phyloP scores from a whole-genome alignment of 2,329 filamentous ascomycete species.

The Fusarium liriodendri region DNA sequence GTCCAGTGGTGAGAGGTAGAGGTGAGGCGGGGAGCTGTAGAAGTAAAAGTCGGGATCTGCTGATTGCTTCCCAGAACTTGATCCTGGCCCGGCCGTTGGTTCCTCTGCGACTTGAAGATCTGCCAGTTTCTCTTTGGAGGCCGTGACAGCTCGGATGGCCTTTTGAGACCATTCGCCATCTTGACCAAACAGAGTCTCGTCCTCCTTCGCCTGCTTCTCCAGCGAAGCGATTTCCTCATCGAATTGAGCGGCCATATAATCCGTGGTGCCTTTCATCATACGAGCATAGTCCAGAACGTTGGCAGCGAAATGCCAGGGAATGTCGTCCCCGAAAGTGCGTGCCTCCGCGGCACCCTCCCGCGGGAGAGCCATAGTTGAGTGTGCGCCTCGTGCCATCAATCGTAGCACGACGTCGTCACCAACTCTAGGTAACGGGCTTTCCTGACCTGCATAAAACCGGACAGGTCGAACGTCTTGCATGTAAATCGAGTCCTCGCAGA shows the following conservation, averaged over 20 bases:
- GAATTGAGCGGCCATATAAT: constrained; percentile 87
- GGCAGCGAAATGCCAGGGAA: constrained; percentile 95
- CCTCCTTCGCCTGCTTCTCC: constrained; percentile 82
- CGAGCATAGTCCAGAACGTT: constrained; percentile 95
- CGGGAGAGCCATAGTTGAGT: constrained; percentile 88
- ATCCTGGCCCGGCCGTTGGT: constrained; percentile 25
- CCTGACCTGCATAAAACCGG: constrained; percentile 90
- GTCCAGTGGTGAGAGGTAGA: constrained; percentile 90
- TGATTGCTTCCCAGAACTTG: constrained; percentile 35
- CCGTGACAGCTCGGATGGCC: constrained; percentile 79
- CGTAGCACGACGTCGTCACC: constrained; percentile 91
- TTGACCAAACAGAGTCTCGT: constrained; percentile 90
- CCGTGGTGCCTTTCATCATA: constrained; percentile 92
- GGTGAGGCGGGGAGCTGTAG: constrained; percentile 87
- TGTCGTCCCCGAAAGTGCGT: constrained; percentile 75
- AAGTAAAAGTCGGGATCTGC: constrained; percentile 77
- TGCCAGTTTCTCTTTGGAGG: constrained; percentile 79
- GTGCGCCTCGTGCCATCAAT: constrained; percentile 82
- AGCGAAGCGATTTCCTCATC: constrained; percentile 83
- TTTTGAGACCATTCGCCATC: constrained; percentile 93
- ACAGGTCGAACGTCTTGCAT: constrained; percentile 90
- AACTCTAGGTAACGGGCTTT: constrained; percentile 81
- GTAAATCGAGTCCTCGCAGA: constrained; percentile 95
- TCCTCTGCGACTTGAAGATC: constrained; percentile 51
- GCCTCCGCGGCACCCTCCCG: constrained; percentile 80